Conservation (phyloP, 2,329 filamentous ascomycete genomes). For the Parascedosporium putredinis region DNA sequence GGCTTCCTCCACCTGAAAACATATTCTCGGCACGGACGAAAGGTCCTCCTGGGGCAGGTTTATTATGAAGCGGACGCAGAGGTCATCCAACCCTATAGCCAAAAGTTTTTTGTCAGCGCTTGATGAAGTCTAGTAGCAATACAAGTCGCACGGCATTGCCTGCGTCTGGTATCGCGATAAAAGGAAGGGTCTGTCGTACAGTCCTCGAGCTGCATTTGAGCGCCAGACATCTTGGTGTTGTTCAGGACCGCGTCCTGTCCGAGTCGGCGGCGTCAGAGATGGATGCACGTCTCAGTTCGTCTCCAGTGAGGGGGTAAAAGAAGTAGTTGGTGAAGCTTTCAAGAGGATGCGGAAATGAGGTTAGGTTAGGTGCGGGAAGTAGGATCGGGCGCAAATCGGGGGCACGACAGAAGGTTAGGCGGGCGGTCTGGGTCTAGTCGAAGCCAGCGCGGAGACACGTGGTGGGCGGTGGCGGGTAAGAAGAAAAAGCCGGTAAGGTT, state of each 20-base stretch:
- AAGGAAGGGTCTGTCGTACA: constrained; percentile 43
- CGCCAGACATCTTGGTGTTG: constrained; percentile 55
- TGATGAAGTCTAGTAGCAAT: neutral
- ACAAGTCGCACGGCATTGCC: neutral
- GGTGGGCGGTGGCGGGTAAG: neutral
- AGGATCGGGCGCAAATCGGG: constrained; percentile 9
- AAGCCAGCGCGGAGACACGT: neutral
- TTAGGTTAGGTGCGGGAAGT: constrained; percentile 9
- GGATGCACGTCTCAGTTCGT: neutral
- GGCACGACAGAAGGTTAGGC: neutral
- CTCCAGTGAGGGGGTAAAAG: too few species aligned
- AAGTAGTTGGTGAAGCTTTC: too few species aligned
- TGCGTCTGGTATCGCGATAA: constrained; percentile 1
- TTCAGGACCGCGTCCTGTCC: constrained; percentile 10
- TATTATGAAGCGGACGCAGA: constrained; percentile 96
- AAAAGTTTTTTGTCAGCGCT: neutral
- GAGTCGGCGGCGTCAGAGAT: neutral
- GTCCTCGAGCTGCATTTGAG: constrained; percentile 81
- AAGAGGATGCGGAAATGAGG: too few species aligned
- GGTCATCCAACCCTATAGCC: constrained; percentile 76
- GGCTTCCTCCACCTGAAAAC: constrained; percentile 97
- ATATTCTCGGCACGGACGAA: constrained; percentile 82
- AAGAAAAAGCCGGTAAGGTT: neutral
- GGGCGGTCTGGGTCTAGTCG: neutral
- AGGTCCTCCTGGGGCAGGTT: constrained; percentile 91